These are phyloP conservation scores for Taiozyma onychis DNA, from an alignment of 1,139 yeast species.

Conservation along the genomic window DNA sequence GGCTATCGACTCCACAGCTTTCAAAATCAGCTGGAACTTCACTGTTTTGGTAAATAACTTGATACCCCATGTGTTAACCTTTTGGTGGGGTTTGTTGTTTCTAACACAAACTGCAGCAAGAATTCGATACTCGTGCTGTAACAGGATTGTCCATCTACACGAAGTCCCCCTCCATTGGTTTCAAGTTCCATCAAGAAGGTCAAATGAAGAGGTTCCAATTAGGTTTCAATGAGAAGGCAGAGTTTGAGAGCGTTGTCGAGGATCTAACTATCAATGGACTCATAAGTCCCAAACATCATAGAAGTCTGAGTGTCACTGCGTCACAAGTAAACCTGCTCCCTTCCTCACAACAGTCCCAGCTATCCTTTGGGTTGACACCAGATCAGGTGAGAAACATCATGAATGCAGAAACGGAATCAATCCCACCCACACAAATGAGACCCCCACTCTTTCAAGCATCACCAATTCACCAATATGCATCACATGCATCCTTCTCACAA, in stretches of 20 bases:
- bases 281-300: constrained; percentile 2
- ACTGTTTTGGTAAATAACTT: constrained; percentile 11
- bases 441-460: neutral
- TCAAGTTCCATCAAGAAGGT: constrained; percentile 5
- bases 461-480: neutral
- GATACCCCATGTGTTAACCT: neutral
- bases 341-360: neutral
- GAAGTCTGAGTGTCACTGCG: neutral
- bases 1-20: neutral
- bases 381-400: neutral
- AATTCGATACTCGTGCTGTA: neutral
- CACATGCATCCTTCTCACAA: constrained; percentile 1
- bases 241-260: neutral
- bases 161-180: constrained; percentile 19
- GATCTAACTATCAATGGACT: neutral
- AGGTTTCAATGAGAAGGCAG: constrained; percentile 5
- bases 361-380: neutral
- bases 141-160: constrained; percentile 7
- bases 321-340: neutral
- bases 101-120: constrained; percentile 1
- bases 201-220: constrained; percentile 15
- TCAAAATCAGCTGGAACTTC: constrained; percentile 17
- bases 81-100: neutral
- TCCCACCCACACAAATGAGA: neutral
- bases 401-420: neutral